Conservation (phyloP, 1,284 basidiomycete species). For the Moniliophthora roreri region DNA sequence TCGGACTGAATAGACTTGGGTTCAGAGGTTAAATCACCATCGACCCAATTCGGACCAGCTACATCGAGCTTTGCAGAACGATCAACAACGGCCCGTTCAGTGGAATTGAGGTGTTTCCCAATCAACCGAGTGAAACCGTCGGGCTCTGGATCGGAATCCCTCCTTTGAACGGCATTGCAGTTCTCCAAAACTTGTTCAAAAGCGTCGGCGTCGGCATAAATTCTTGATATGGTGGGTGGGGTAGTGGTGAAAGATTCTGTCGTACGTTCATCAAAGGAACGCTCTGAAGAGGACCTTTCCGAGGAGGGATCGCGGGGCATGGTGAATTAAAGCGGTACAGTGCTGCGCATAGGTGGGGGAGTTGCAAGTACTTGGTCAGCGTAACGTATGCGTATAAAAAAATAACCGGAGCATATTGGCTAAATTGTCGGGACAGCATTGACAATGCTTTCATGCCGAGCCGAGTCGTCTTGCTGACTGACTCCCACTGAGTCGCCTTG, state of each 20-base stretch:
- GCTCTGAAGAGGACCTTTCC: background rate
- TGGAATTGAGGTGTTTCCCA: slow-evolving; percentile 32
- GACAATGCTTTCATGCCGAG: no score
- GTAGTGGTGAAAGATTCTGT: background rate
- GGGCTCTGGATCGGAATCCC: slow-evolving; percentile 18
- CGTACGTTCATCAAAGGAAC: background rate
- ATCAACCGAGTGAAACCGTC: slow-evolving; percentile 40
- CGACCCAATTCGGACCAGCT: slow-evolving; percentile 29
- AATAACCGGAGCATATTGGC: no score
- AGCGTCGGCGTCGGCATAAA: slow-evolving; percentile 3
- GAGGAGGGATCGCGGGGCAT: background rate
- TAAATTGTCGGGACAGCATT: no score
- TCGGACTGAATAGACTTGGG: slow-evolving; percentile 12
- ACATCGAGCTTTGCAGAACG: slow-evolving; percentile 37
- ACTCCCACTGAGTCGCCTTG: no score
- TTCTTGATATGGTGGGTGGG: background rate
- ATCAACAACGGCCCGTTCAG: slow-evolving; percentile 32
- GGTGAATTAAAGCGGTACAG: no score
- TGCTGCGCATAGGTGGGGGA: no score
- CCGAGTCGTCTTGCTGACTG: no score
- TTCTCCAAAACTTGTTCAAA: slow-evolving; percentile 4
- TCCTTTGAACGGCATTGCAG: slow-evolving; percentile 7
- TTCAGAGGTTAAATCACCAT: slow-evolving; percentile 24
- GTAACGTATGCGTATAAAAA: no score
- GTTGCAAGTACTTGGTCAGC: background rate